Conservation (phyloP, 768 basidiomycete genomes). For the Hypsizygus marmoreus region DNA sequence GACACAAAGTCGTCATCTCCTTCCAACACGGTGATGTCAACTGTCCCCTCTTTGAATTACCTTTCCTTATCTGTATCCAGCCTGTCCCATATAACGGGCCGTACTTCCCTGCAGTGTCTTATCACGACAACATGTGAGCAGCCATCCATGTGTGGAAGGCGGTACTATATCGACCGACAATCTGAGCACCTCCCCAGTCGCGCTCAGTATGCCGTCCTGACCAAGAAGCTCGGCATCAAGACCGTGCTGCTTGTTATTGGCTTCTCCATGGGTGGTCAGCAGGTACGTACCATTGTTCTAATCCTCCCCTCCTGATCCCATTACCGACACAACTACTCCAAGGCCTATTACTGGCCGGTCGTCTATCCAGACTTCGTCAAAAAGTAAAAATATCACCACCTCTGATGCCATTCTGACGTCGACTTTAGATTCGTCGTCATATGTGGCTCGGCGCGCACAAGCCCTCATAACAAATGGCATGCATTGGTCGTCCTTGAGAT, state of each 20-base stretch:
- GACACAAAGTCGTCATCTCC: conserved; percentile 55
- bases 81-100: conserved; percentile 58
- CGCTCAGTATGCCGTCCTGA: conserved; percentile 56
- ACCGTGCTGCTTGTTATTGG: conserved; percentile 51
- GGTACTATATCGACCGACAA: neutral
- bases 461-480: conserved; percentile 57
- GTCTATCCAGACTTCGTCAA: conserved; percentile 57
- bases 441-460: conserved; percentile 58
- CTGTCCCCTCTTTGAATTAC: neutral
- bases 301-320: neutral
- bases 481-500: conserved; percentile 5
- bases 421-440: conserved; percentile 47
- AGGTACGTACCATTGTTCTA: conserved; percentile 23
- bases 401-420: neutral
- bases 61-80: conserved; percentile 25
- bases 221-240: conserved; percentile 44
- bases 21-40: conserved; percentile 51
- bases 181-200: conserved; percentile 32
- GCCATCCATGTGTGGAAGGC: neutral
- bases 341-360: conserved; percentile 61
- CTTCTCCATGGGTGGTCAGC: conserved; percentile 64
- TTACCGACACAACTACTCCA: too few relatives aligned
- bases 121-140: conserved; percentile 58
- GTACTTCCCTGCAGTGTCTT: conserved; percentile 57
- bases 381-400: conserved; percentile 27